Percentiles rank a stretch among this genome's conserved stretches.
These are phyloP conservation scores for Rosa rugosa DNA, from an alignment of 306 rosid species.

Conservation along the genomic window DNA sequence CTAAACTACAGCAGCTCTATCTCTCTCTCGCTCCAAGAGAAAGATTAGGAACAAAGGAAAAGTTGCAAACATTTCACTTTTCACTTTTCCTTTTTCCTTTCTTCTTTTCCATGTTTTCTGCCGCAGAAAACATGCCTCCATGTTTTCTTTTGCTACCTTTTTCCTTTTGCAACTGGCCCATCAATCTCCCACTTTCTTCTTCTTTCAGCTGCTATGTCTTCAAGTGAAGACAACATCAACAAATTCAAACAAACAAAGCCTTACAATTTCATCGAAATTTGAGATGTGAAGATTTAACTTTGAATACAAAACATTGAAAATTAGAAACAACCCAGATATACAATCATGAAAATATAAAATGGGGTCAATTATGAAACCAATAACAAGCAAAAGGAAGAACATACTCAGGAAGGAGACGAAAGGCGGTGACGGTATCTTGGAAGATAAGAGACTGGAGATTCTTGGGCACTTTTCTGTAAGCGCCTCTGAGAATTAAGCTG, in stretches of 20 bases:
- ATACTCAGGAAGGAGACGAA: slow-evolving; percentile 80
- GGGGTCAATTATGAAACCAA: neutral
- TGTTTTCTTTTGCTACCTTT: too few relatives aligned
- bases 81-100: too few relatives aligned
- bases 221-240: too few relatives aligned
- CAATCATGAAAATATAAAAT: neutral
- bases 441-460: slow-evolving; percentile 58
- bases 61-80: too few relatives aligned
- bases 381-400: neutral
- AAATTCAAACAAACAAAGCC: neutral
- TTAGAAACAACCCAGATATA: slow-evolving; percentile 1
- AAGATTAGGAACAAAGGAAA: too few relatives aligned
- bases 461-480: slow-evolving; percentile 62
- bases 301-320: neutral
- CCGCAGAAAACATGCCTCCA: too few relatives aligned
- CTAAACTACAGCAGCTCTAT: too few relatives aligned
- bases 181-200: too few relatives aligned
- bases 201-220: too few relatives aligned
- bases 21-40: too few relatives aligned
- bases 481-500: slow-evolving; percentile 55
- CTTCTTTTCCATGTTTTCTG: too few relatives aligned
- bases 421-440: slow-evolving; percentile 72
- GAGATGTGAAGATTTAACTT: slow-evolving; percentile 3
- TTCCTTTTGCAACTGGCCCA: too few relatives aligned
- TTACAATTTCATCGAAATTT: neutral